phyloP scores from a whole-genome alignment of 345 rosid genomes.

The Hibiscus mutabilis region DNA sequence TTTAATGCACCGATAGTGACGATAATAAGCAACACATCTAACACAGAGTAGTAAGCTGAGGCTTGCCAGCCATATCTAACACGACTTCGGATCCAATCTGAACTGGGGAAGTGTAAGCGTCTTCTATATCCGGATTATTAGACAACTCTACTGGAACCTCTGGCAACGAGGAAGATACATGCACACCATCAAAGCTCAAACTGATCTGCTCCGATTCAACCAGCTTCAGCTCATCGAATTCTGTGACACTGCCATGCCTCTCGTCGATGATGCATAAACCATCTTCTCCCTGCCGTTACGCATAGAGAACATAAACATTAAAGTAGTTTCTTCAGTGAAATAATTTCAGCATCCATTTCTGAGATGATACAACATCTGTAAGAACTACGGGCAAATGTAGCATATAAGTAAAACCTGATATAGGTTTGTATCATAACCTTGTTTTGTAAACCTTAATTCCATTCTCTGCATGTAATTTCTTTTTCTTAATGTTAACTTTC shows the following conservation, averaged over 20 bases:
- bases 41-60: slow-evolving; percentile 35
- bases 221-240: slow-evolving; percentile 41
- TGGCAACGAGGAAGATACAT: slow-evolving; percentile 21
- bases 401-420: neutral
- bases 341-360: neutral
- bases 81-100: slow-evolving; percentile 32
- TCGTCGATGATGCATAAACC: slow-evolving; percentile 8
- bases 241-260: slow-evolving; percentile 22
- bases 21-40: slow-evolving; percentile 2
- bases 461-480: neutral
- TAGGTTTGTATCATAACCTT: neutral
- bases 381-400: neutral
- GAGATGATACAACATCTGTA: neutral
- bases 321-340: neutral
- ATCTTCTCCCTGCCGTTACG: slow-evolving; percentile 37
- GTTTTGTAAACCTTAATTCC: neutral
- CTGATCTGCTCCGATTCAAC: slow-evolving; percentile 41
- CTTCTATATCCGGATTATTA: slow-evolving; percentile 23
- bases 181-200: slow-evolving; percentile 25
- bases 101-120: slow-evolving; percentile 22
- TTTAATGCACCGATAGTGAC: no score
- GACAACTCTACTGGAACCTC: slow-evolving; percentile 29
- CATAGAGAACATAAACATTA: slow-evolving; percentile 8
- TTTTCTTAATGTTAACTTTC: neutral
- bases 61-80: slow-evolving; percentile 16